phyloP scores from a whole-genome alignment of 2,329 filamentous ascomycete genomes.

The Ambrosiella xylebori region DNA sequence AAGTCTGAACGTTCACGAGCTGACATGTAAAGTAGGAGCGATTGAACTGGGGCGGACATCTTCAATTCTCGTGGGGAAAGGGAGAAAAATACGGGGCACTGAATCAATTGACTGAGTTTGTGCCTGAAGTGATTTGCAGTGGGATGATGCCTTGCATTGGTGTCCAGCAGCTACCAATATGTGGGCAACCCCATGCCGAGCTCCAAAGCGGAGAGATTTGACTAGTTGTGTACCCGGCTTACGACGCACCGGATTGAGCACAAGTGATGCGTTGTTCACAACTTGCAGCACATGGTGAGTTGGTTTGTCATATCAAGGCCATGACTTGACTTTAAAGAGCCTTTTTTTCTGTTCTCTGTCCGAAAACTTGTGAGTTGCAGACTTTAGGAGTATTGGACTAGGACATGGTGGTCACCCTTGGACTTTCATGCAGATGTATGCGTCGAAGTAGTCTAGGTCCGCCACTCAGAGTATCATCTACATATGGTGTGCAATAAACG shows the following conservation, averaged over 20 bases:
- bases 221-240: background rate
- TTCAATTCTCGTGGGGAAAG: too few species aligned
- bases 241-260: background rate
- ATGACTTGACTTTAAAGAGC: background rate
- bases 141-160: slow-evolving; percentile 4
- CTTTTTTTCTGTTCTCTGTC: background rate
- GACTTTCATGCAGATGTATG: background rate
- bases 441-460: background rate
- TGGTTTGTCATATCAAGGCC: background rate
- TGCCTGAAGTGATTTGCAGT: background rate
- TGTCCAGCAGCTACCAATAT: background rate
- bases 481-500: background rate
- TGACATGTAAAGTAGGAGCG: too few species aligned
- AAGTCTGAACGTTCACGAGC: too few species aligned
- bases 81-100: too few species aligned
- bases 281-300: background rate
- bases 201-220: background rate
- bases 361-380: background rate
- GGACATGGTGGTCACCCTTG: background rate
- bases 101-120: background rate
- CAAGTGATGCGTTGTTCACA: background rate
- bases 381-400: background rate
- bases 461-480: background rate
- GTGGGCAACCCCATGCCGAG: background rate
- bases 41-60: too few species aligned